Percentiles rank a stretch among this genome's conserved stretches.
These are phyloP conservation scores for Schizochytrium sp. DNA, from an alignment of 108 stramenopile genomes.

Conservation along the genomic window DNA sequence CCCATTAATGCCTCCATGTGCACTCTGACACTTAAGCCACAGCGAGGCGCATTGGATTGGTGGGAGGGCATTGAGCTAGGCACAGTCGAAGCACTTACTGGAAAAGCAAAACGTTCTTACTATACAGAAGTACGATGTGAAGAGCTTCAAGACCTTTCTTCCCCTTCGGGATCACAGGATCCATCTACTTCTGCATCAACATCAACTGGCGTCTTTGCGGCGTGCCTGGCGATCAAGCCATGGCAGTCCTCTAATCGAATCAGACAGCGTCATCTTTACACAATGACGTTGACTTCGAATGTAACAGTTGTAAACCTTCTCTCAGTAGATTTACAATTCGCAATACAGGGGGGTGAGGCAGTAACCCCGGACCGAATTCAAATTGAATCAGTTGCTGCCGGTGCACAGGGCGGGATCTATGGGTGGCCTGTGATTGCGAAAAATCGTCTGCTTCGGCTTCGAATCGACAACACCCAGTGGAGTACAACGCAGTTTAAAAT, in stretches of 20 bases:
- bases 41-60: not conserved
- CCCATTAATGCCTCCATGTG: conserved; percentile 9
- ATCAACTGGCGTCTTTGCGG: not conserved
- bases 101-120: not conserved
- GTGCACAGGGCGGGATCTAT: not conserved
- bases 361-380: not conserved
- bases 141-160: not conserved
- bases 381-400: not conserved
- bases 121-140: not conserved
- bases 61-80: conserved; percentile 49
- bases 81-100: not conserved
- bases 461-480: conserved; percentile 19
- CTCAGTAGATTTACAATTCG: not conserved
- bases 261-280: not conserved
- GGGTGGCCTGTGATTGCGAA: not conserved
- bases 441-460: not conserved
- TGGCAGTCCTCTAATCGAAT: not conserved
- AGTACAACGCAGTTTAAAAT: not conserved
- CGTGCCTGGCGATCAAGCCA: not conserved
- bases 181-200: not conserved
- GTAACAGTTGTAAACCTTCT: not conserved
- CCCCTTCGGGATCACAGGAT: not conserved
- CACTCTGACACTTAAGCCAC: conserved; percentile 8
- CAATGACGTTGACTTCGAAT: not conserved
- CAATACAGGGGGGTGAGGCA: not conserved